Percentiles rank a stretch among this genome's conserved stretches.
Evolutionary conservation across 148 eudicot species (phyloP).

Genomic region (Agrostemma githago): DNA sequence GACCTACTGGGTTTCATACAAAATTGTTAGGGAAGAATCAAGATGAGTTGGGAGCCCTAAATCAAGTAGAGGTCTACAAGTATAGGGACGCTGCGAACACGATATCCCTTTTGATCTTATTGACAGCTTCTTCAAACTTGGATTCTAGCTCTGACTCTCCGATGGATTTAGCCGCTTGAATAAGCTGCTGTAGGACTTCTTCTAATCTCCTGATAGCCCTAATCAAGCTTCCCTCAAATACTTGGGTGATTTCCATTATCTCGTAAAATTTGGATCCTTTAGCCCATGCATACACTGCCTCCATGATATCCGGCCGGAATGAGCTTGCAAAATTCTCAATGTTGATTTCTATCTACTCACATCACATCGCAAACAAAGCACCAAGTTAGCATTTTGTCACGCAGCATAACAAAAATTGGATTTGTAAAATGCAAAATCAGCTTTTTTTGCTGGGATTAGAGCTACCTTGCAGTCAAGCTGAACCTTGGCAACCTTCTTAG

Average conservation of each 20-base stretch:
- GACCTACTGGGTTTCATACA: background rate
- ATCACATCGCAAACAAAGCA: background rate
- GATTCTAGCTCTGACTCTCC: slow-evolving; percentile 83
- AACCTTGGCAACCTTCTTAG: slow-evolving; percentile 79
- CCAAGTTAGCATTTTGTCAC: background rate
- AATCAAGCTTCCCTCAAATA: slow-evolving; percentile 90
- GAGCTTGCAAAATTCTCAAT: slow-evolving; percentile 83
- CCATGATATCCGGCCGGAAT: slow-evolving; percentile 91
- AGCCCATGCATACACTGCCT: slow-evolving; percentile 91
- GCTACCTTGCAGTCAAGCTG: slow-evolving; percentile 92
- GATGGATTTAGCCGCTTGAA: slow-evolving; percentile 79
- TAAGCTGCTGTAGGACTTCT: slow-evolving; percentile 95
- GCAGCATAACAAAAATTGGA: background rate
- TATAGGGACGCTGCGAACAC: slow-evolving; percentile 96
- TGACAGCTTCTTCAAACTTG: slow-evolving; percentile 87
- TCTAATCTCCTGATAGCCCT: slow-evolving; percentile 94
- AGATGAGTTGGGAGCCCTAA: background rate
- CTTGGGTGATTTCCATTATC: slow-evolving; percentile 88
- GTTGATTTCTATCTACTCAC: slow-evolving; percentile 70
- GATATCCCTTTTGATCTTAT: slow-evolving; percentile 88
- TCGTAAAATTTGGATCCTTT: slow-evolving; percentile 86
- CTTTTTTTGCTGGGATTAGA: background rate
- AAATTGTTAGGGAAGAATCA: background rate
- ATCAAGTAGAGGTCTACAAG: slow-evolving; percentile 30
- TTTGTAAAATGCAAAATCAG: background rate